Evolutionary conservation across 2,329 filamentous ascomycete species (phyloP), one percentile per base, ranked within the genome.

Genomic region (Colletotrichum falcatum): DNA sequence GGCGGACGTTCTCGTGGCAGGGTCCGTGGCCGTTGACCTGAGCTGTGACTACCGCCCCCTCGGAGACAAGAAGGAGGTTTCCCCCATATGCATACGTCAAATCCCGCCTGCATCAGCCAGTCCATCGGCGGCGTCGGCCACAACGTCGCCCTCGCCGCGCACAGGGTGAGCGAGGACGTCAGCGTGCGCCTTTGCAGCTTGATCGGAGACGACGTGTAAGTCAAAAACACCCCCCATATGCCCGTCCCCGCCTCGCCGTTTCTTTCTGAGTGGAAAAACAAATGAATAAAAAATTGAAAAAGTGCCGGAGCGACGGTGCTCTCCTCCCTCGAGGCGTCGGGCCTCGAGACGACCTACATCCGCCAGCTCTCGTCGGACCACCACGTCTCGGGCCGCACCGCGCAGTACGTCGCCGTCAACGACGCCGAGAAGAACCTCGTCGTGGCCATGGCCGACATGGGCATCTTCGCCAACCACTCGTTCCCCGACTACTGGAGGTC

Each of bases 381-480:
- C 70, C 82, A 79, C 28, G 84, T 84, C 3, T 85, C 86, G 1
- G 86, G 85, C 39, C 88, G 92, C 66, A 98, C 95, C 2, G 94
- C 95, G 0, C 94, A 98, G 79, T 98, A 98, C 78, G 89, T 98
- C 3, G 92, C 95, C 20, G 85, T 98, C 73, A 99, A 98, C 78
- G 93, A 97, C 77, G 85, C 85, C 0, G 89, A 91, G 70, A 97
- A 94, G 79, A 92, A 95, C 73, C 88, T 99, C 2, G 87, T 95
- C n/a, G 81, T 98, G 73, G 95, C 94, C 55, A 97, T 98, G 94
- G 95, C 95, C 5, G 96, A 98, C 78, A 98, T 98, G 94, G 88
- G 86, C 65, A 95, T 97, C 75, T 88, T 97, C 58, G 87, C 90
- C n/a, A 77, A 81, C 20, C 82, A 87, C 71, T 83, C 84, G 0